phyloP scores from a whole-genome alignment of 169 alveolate genomes.

The Plasmodium gonderi region DNA sequence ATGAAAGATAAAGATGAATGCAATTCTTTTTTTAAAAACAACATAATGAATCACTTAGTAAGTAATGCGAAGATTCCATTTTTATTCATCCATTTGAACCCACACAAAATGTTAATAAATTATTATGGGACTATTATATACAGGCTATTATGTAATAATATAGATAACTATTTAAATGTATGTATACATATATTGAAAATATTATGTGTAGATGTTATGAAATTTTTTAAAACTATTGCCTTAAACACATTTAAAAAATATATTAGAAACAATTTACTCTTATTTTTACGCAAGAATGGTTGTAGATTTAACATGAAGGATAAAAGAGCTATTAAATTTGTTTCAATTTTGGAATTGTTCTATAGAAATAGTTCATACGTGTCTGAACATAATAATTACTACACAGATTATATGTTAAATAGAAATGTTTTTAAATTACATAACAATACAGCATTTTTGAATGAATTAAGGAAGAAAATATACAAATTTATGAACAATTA shows the following conservation, averaged over 20 bases:
- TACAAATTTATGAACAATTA: background rate
- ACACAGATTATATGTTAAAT: slow-evolving; percentile 43
- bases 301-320: background rate
- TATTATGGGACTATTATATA: slow-evolving; percentile 47
- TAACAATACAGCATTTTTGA: background rate
- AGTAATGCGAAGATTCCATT: slow-evolving; percentile 30
- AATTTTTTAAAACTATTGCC: slow-evolving; percentile 33
- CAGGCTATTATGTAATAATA: slow-evolving; percentile 28
- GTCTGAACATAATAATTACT: slow-evolving; percentile 18
- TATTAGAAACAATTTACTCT: slow-evolving; percentile 37
- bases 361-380: slow-evolving; percentile 51
- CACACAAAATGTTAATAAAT: slow-evolving; percentile 32
- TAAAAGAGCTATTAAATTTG: slow-evolving; percentile 23
- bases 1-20: slow-evolving; percentile 12
- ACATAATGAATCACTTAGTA: slow-evolving; percentile 16
- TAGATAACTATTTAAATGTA: slow-evolving; percentile 18
- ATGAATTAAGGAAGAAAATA: slow-evolving; percentile 8
- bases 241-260: slow-evolving; percentile 47
- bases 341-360: slow-evolving; percentile 28
- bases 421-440: slow-evolving; percentile 13
- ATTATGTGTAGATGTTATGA: slow-evolving; percentile 54
- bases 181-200: slow-evolving; percentile 47
- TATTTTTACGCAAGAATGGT: slow-evolving; percentile 26
- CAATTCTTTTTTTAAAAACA: background rate
- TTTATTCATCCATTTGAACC: slow-evolving; percentile 33